Evolutionary conservation across 2,329 filamentous ascomycete species (phyloP).

Genomic region (Magnaporthales sp.): DNA sequence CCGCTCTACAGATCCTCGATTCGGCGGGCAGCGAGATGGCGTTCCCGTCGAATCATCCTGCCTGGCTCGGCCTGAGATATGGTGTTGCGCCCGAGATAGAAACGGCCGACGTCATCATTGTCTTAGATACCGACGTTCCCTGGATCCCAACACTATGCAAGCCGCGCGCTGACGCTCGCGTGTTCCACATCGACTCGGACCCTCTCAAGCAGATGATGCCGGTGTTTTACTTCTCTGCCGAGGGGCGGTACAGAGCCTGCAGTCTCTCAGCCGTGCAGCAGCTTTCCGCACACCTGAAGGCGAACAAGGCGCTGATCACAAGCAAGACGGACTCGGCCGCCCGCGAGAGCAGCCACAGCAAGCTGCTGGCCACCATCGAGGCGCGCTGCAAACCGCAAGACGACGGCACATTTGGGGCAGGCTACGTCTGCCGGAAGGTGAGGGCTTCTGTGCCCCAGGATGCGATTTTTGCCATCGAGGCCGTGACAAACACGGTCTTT

Average conservation of each 20-base stretch:
- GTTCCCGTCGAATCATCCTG: slow-evolving; percentile 63
- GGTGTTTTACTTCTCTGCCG: slow-evolving; percentile 60
- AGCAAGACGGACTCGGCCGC: slow-evolving; percentile 28
- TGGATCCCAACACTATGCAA: slow-evolving; percentile 77
- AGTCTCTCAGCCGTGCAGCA: slow-evolving; percentile 58
- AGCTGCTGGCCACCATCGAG: slow-evolving; percentile 51
- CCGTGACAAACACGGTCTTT: slow-evolving; percentile 59
- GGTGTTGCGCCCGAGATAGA: slow-evolving; percentile 66
- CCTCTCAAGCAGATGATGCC: slow-evolving; percentile 65
- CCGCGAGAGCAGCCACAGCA: slow-evolving; percentile 38
- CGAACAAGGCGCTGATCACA: slow-evolving; percentile 26
- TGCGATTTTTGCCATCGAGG: slow-evolving; percentile 67
- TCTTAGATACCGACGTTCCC: slow-evolving; percentile 84
- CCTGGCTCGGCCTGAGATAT: slow-evolving; percentile 62
- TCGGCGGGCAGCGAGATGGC: slow-evolving; percentile 75
- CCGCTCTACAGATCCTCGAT: slow-evolving; percentile 63
- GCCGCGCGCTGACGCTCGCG: slow-evolving; percentile 39
- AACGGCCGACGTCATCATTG: slow-evolving; percentile 74
- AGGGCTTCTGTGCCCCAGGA: slow-evolving; percentile 28
- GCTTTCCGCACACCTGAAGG: slow-evolving; percentile 51
- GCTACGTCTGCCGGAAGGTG: slow-evolving; percentile 28
- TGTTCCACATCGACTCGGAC: slow-evolving; percentile 59
- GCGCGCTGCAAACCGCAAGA: slow-evolving; percentile 45
- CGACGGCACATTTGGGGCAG: slow-evolving; percentile 53
- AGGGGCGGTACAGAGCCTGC: slow-evolving; percentile 59